Conservation (phyloP, 352 stramenopile species). For the Phytophthora colocasiae region DNA sequence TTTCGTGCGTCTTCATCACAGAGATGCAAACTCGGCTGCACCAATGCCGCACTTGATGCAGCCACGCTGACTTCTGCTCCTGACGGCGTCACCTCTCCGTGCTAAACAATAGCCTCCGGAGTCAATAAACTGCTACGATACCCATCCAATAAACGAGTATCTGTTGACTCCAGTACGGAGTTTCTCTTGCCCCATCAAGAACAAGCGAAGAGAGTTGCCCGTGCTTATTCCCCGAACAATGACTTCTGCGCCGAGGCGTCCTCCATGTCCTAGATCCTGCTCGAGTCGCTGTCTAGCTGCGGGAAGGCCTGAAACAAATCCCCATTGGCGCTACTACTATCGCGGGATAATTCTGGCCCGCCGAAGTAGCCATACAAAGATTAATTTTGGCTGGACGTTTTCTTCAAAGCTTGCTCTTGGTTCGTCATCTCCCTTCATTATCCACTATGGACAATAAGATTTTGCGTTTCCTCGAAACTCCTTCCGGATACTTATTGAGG, state of each 20-base stretch:
- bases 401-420: constrained; percentile 58
- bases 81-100: constrained; percentile 8
- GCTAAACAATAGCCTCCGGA: constrained; percentile 8
- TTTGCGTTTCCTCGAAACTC: constrained; percentile 83
- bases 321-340: constrained; percentile 32
- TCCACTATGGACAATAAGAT: constrained; percentile 70
- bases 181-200: constrained; percentile 35
- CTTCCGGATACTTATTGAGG: constrained; percentile 71
- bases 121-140: constrained; percentile 8
- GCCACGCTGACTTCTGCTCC: constrained; percentile 13
- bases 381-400: constrained; percentile 77
- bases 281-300: constrained; percentile 27
- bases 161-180: constrained; percentile 7
- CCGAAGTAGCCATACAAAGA: too few species aligned
- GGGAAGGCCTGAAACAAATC: constrained; percentile 42
- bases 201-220: constrained; percentile 41
- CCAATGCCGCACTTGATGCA: constrained; percentile 18
- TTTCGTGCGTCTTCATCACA: constrained; percentile 24
- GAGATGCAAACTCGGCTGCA: constrained; percentile 24
- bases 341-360: constrained; percentile 27
- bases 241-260: constrained; percentile 36
- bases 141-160: constrained; percentile 14
- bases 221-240: constrained; percentile 39
- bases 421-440: constrained; percentile 32
- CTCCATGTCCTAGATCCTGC: constrained; percentile 65